These are phyloP conservation scores for Stagonosporopsis chrysanthemi DNA, from an alignment of 2,329 filamentous ascomycete species.

Conservation along the genomic window DNA sequence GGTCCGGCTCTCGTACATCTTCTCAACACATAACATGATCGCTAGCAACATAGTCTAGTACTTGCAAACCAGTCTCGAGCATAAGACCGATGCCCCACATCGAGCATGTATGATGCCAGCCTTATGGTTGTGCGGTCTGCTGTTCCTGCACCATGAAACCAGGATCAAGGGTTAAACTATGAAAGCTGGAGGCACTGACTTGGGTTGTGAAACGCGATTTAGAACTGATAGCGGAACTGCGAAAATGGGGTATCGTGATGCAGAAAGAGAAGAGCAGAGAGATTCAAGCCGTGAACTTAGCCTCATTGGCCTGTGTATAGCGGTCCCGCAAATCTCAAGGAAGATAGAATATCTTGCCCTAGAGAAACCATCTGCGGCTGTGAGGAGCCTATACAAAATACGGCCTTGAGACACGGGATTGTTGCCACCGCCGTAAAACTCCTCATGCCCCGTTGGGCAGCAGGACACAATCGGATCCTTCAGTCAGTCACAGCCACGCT, in stretches of 20 bases:
- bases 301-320: too few species aligned
- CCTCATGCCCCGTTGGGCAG: background rate
- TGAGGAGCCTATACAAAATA: background rate
- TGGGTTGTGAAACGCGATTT: too few species aligned
- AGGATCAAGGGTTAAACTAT: background rate
- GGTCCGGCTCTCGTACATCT: background rate
- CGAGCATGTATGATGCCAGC: background rate
- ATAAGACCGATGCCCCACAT: background rate
- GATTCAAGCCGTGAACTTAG: too few species aligned
- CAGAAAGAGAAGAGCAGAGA: too few species aligned
- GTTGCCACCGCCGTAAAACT: background rate
- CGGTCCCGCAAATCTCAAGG: too few species aligned
- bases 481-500: background rate
- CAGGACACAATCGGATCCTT: background rate
- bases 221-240: too few species aligned
- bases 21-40: background rate
- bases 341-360: too few species aligned
- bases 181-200: too few species aligned
- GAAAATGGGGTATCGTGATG: too few species aligned
- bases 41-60: background rate
- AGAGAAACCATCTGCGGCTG: background rate
- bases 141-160: slow-evolving; percentile 1
- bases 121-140: background rate
- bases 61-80: background rate
- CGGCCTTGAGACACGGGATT: background rate